Conservation (phyloP, 1,284 basidiomycete genomes). For the Limonomyces culmigenus region DNA sequence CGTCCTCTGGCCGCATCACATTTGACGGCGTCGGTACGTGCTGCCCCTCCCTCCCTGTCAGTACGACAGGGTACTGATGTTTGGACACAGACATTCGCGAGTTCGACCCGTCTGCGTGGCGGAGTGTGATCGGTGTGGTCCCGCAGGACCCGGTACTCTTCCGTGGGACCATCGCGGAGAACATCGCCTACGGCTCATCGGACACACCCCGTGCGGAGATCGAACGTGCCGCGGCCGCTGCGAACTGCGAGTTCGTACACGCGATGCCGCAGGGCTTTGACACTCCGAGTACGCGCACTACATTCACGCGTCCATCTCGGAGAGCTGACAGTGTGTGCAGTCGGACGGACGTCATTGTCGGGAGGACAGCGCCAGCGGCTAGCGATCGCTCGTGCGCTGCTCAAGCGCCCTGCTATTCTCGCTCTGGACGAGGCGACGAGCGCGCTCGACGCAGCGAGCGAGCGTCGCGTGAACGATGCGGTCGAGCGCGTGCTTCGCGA, state of each 20-base stretch:
- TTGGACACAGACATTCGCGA: constrained; percentile 52
- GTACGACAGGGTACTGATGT: no score
- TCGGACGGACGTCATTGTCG: constrained; percentile 57
- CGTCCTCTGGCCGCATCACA: constrained; percentile 62
- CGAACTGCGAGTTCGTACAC: constrained; percentile 95
- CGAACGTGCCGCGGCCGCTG: constrained; percentile 73
- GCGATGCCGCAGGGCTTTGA: constrained; percentile 77
- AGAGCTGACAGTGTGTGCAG: constrained; percentile 20
- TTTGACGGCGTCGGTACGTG: constrained; percentile 70
- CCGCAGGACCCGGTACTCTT: constrained; percentile 73
- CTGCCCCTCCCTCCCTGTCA: no score
- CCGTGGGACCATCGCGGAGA: constrained; percentile 81
- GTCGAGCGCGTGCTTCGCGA: constrained; percentile 73
- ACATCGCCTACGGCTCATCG: constrained; percentile 80
- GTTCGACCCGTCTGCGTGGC: constrained; percentile 76
- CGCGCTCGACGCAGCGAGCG: constrained; percentile 80
- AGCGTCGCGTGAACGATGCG: constrained; percentile 79
- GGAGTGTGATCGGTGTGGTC: constrained; percentile 74
- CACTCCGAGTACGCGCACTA: constrained; percentile 36
- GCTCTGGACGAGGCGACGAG: constrained; percentile 75
- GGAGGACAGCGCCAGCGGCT: constrained; percentile 49
- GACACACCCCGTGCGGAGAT: constrained; percentile 68
- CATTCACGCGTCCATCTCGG: constrained; percentile 19
- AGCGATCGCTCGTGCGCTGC: constrained; percentile 66
- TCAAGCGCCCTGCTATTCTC: constrained; percentile 73